Percentiles rank a stretch among this genome's conserved stretches.
These are phyloP conservation scores for Posidonia australis DNA, from an alignment of 106 monocot genomes.

Conservation along the genomic window DNA sequence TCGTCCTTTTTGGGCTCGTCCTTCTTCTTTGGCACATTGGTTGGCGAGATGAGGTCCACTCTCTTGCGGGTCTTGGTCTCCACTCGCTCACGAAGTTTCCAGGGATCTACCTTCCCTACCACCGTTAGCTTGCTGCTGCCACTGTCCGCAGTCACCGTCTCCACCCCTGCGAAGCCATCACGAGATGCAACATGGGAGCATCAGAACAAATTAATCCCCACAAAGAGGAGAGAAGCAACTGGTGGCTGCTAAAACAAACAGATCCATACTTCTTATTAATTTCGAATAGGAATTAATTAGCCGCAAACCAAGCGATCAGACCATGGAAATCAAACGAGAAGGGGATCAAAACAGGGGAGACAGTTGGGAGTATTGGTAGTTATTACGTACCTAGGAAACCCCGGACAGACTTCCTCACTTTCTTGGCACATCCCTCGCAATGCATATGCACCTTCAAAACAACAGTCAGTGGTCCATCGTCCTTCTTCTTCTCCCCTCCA, in stretches of 20 bases:
- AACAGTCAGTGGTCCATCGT: slow-evolving; percentile 20
- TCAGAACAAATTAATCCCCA: background rate
- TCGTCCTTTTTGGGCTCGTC: slow-evolving; percentile 20
- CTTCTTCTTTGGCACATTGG: slow-evolving; percentile 14
- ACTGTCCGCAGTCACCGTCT: slow-evolving; percentile 23
- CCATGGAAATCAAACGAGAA: too few relatives aligned
- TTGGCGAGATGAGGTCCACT: slow-evolving; percentile 49
- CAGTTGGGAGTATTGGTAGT: background rate
- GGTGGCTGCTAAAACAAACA: too few relatives aligned
- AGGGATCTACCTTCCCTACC: slow-evolving; percentile 50
- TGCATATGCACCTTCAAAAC: slow-evolving; percentile 56
- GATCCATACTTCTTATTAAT: too few relatives aligned
- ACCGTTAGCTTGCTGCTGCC: slow-evolving; percentile 40
- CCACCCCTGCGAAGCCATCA: slow-evolving; percentile 17
- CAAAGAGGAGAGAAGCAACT: background rate
- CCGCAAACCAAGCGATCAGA: too few relatives aligned
- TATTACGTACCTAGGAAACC: slow-evolving; percentile 27
- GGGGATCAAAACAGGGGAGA: slow-evolving; percentile 1
- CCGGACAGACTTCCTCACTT: slow-evolving; percentile 33
- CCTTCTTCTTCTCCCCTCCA: slow-evolving; percentile 8
- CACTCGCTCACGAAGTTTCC: slow-evolving; percentile 34
- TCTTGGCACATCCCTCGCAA: slow-evolving; percentile 56
- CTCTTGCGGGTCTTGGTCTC: slow-evolving; percentile 43
- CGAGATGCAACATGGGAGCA: background rate
- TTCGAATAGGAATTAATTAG: too few relatives aligned